phyloP scores from a whole-genome alignment of 1,284 basidiomycete species.

The Ustilago trichophora region DNA sequence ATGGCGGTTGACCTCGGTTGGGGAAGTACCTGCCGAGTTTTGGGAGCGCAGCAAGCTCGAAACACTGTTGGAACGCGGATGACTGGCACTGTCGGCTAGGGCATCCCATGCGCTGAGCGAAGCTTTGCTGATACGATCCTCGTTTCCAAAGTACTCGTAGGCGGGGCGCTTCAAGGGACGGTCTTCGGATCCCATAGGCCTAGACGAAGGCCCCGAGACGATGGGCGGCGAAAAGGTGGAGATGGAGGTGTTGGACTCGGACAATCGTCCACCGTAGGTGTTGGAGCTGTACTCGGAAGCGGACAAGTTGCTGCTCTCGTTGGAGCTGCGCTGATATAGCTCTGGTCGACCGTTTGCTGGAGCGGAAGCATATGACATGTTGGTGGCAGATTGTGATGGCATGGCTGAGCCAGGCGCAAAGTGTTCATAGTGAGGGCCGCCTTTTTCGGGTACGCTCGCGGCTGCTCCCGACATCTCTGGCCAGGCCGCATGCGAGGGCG shows the following conservation, averaged over 20 bases:
- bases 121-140: constrained; percentile 24
- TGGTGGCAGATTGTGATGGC: background rate
- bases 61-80: constrained; percentile 39
- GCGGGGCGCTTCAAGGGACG: constrained; percentile 20
- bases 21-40: constrained; percentile 35
- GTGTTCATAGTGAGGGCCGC: constrained; percentile 17
- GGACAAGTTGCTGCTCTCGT: constrained; percentile 26
- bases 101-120: constrained; percentile 41
- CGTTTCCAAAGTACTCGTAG: constrained; percentile 14
- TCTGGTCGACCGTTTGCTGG: constrained; percentile 14
- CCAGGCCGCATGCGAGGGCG: constrained; percentile 3
- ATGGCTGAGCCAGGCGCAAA: constrained; percentile 3
- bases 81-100: constrained; percentile 31
- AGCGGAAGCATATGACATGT: background rate
- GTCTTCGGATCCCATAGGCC: constrained; percentile 27
- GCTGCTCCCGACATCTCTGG: background rate
- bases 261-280: constrained; percentile 5
- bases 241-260: constrained; percentile 21
- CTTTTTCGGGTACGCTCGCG: background rate
- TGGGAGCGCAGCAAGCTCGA: constrained; percentile 34
- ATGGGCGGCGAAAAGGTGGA: constrained; percentile 28
- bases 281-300: constrained; percentile 26
- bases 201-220: constrained; percentile 12
- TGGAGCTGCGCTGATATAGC: constrained; percentile 23
- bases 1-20: constrained; percentile 30